Evolutionary conservation across 1,139 yeast species (phyloP), one percentile per base, ranked within the genome.

Genomic region (Hyphopichia pseudoburtonii): DNA sequence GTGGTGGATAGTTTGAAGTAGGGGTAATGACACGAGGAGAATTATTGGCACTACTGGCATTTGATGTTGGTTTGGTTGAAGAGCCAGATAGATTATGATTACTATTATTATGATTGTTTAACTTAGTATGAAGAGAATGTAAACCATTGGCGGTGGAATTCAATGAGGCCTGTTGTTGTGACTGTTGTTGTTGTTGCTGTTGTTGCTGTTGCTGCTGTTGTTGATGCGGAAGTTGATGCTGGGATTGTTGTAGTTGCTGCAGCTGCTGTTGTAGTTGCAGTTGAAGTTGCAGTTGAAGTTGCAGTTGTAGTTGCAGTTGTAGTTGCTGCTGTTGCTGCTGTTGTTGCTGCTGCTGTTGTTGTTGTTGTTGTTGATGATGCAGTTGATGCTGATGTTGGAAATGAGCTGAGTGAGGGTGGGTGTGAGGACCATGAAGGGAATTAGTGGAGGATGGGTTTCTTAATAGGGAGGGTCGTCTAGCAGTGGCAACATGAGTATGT

Each of bases 121-220:
- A n/a, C n/a, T n/a, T n/a, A n/a, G n/a, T n/a, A n/a, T n/a, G n/a
- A n/a, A n/a, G n/a, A n/a, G n/a, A n/a, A n/a, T n/a, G n/a, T n/a
- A 7, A 2, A 14, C 32, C 32, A 29, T 7, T 14, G 12, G 8
- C 32, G 25, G 8, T 9, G 8, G 15, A 9, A 29, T 7, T 22
- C 8, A 7, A 19, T n/a, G n/a, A n/a, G n/a, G 5, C 16, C 11
- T 40, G 49, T 33, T 48, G 56, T 36, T 53, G 63, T 35, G 44
- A 59, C 33, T 55, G 64, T 21, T 21, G 23, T 10, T 51, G 60
- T 39, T 54, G 64, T 30, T 56, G 58, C 10, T 45, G 60, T 34
- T 45, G 59, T 27, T 48, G 53, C 29, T 52, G 58, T 36, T 45
- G 51, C 39, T 43, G 48, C 33, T 48, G 45, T 35, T 46, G 51